phyloP scores from a whole-genome alignment of 768 basidiomycete species.

The Panus rudis region DNA sequence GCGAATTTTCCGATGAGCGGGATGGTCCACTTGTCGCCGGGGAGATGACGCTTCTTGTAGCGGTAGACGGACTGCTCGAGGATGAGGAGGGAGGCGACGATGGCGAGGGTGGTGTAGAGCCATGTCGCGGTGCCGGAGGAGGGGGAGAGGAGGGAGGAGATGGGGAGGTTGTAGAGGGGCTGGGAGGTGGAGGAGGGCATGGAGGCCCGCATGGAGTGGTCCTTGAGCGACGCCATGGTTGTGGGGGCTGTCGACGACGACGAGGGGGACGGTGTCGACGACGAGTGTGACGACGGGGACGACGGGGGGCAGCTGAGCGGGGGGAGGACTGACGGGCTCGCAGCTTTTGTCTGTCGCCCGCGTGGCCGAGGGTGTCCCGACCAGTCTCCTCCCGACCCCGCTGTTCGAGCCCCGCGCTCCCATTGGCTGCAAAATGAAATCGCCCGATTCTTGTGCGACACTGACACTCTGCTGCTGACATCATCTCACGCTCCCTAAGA shows the following conservation, averaged over 20 bases:
- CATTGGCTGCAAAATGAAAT: conserved; percentile 7
- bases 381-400: not conserved
- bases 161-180: conserved; percentile 41
- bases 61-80: conserved; percentile 89
- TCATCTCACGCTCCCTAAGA: not conserved
- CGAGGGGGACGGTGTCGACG: not conserved
- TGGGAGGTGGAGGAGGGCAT: conserved; percentile 41
- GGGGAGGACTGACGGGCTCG: conserved; percentile 1
- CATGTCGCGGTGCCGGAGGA: conserved; percentile 33
- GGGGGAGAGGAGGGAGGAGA: conserved; percentile 29
- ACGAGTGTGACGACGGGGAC: conserved; percentile 4
- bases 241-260: conserved; percentile 8
- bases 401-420: not conserved
- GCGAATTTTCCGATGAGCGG: conserved; percentile 97
- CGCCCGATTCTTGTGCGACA: conserved; percentile 5
- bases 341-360: not conserved
- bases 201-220: conserved; percentile 27
- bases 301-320: not conserved
- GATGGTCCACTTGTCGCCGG: conserved; percentile 88
- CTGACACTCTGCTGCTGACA: not conserved
- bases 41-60: conserved; percentile 81
- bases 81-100: conserved; percentile 68
- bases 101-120: conserved; percentile 61
- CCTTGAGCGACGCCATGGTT: conserved; percentile 28
- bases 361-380: not conserved